Evolutionary conservation across 192 early-diverging fungal species (phyloP).

Genomic region (Gorgonomyces haynaldii): DNA sequence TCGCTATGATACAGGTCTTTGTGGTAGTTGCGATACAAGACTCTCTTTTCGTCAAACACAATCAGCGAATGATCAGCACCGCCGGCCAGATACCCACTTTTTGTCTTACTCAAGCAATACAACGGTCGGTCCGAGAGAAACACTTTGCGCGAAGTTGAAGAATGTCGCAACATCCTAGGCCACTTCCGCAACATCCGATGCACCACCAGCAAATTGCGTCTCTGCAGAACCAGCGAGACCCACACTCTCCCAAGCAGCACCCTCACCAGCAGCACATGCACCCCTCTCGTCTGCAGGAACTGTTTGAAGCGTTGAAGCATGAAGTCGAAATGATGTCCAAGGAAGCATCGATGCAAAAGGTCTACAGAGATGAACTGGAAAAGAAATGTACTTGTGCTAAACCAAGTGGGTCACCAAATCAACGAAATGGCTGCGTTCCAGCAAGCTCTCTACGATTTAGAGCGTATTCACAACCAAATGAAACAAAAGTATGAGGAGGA

Average conservation of each 20-base stretch:
- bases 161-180: not conserved
- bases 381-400: slow-evolving; percentile 53
- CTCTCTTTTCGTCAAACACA: no score
- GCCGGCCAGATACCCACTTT: not conserved
- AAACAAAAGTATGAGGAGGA: slow-evolving; percentile 87
- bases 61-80: no score
- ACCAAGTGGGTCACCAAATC: slow-evolving; percentile 61
- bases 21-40: no score
- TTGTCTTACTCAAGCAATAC: not conserved
- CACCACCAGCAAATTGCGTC: slow-evolving; percentile 6
- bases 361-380: slow-evolving; percentile 79
- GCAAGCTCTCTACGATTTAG: slow-evolving; percentile 66
- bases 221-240: slow-evolving; percentile 12
- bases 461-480: slow-evolving; percentile 63
- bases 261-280: slow-evolving; percentile 3
- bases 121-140: not conserved
- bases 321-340: slow-evolving; percentile 72
- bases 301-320: slow-evolving; percentile 65
- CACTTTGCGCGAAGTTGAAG: not conserved
- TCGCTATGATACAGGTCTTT: no score
- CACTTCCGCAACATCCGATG: not conserved
- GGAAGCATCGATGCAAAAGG: slow-evolving; percentile 58
- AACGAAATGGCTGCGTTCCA: slow-evolving; percentile 69
- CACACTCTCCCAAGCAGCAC: slow-evolving; percentile 7
- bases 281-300: slow-evolving; percentile 37